Evolutionary conservation across 495 filamentous ascomycete species (phyloP).

Genomic region (Cairneyella variabilis): DNA sequence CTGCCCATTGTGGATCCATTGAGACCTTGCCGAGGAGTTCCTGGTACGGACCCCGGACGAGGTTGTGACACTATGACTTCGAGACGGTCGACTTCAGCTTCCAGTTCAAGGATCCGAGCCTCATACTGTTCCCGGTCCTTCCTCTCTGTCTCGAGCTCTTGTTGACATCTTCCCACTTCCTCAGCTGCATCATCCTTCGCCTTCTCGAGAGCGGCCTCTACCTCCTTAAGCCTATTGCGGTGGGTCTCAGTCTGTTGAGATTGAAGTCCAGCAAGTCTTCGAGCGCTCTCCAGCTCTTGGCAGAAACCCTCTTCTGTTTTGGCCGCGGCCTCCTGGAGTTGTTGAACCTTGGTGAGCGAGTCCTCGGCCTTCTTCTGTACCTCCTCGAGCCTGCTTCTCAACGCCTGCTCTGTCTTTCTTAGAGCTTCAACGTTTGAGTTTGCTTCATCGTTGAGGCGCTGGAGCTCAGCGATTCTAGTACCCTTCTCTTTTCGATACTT

Average conservation of each 20-base stretch:
- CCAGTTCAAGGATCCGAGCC: constrained; percentile 67
- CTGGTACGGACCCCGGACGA: constrained; percentile 41
- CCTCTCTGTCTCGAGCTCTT: constrained; percentile 79
- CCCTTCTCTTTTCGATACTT: constrained; percentile 95
- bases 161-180: constrained; percentile 71
- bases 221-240: constrained; percentile 74
- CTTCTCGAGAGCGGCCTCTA: constrained; percentile 71
- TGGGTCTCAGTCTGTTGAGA: constrained; percentile 78
- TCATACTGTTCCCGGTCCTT: constrained; percentile 67
- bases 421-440: constrained; percentile 69
- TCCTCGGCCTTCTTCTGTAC: constrained; percentile 84
- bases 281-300: constrained; percentile 74
- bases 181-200: constrained; percentile 76
- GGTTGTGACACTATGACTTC: constrained; percentile 38
- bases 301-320: constrained; percentile 76
- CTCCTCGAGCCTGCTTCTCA: constrained; percentile 78
- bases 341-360: constrained; percentile 71
- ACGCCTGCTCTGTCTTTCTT: constrained; percentile 69
- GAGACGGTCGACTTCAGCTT: constrained; percentile 65
- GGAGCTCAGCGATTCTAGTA: constrained; percentile 77
- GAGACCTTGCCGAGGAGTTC: constrained; percentile 51
- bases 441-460: constrained; percentile 83
- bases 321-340: constrained; percentile 76
- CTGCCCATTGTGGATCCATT: constrained; percentile 43
- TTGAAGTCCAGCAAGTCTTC: constrained; percentile 79